phyloP scores from a whole-genome alignment of 1,284 basidiomycete genomes.

The Apiotrichum veenhuisii region DNA sequence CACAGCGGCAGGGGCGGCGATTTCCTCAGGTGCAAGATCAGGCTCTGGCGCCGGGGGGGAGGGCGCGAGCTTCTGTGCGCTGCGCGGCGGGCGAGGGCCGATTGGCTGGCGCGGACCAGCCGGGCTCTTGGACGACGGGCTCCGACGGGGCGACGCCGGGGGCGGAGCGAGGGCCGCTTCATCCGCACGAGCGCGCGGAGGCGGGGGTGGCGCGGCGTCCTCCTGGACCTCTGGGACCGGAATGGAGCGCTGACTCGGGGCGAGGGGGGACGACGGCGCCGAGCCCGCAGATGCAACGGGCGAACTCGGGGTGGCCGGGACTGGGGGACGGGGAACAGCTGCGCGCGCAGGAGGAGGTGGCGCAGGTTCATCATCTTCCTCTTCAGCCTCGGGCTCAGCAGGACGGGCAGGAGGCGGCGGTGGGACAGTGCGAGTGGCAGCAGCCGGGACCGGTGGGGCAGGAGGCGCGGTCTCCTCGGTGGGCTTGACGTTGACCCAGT shows the following conservation, averaged over 20 bases:
- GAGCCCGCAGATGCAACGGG: too few relatives aligned
- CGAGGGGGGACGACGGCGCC: neutral
- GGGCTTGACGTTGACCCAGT: conserved; percentile 22
- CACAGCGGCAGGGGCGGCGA: too few relatives aligned
- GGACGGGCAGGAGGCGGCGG: conserved; percentile 14
- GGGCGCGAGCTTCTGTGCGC: too few relatives aligned
- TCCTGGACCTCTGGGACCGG: neutral
- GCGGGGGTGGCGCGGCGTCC: neutral
- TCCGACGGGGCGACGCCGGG: too few relatives aligned
- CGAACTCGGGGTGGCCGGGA: neutral
- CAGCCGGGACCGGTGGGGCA: conserved; percentile 19
- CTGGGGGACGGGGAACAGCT: neutral
- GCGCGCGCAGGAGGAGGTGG: conserved; percentile 1
- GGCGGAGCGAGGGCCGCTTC: too few relatives aligned
- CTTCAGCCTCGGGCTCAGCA: conserved; percentile 26
- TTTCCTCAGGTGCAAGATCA: too few relatives aligned
- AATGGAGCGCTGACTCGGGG: too few relatives aligned
- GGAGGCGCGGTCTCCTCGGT: conserved; percentile 6
- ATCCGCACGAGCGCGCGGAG: neutral
- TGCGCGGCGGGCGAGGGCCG: too few relatives aligned
- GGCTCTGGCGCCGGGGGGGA: too few relatives aligned
- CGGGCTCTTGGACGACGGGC: too few relatives aligned
- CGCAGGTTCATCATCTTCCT: conserved; percentile 14
- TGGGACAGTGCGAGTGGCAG: conserved; percentile 16
- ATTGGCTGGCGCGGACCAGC: too few relatives aligned